phyloP scores from a whole-genome alignment of 108 stramenopile genomes.

The Stephanodiscus triporus region DNA sequence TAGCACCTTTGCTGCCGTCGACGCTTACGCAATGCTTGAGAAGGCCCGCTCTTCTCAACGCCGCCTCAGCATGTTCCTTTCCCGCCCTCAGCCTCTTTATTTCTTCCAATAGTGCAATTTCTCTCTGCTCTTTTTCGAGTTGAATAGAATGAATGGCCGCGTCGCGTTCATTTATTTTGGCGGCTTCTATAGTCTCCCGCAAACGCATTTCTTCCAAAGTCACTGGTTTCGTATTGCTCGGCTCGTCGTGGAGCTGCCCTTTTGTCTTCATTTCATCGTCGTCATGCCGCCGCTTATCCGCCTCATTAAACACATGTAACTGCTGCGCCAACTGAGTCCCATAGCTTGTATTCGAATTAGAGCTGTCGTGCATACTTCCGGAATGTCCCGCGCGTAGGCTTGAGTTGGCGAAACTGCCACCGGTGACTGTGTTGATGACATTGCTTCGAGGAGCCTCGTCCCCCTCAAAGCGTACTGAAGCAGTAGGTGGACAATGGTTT shows the following conservation, averaged over 20 bases:
- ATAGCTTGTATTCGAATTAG: conserved; percentile 9
- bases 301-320: conserved; percentile 1
- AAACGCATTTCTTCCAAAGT: neutral
- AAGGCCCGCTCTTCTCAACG: neutral
- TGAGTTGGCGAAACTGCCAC: too few relatives aligned
- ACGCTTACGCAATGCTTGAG: neutral
- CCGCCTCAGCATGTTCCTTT: conserved; percentile 17
- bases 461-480: neutral
- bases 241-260: neutral
- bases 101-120: conserved; percentile 7
- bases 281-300: neutral
- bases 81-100: conserved; percentile 5
- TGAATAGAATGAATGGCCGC: neutral
- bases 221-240: neutral
- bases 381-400: neutral
- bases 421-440: too few relatives aligned
- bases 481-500: too few relatives aligned
- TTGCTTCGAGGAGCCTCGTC: neutral
- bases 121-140: conserved; percentile 1
- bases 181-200: neutral
- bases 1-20: neutral
- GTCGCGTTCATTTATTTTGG: neutral
- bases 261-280: neutral
- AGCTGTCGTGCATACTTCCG: neutral
- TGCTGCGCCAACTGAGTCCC: conserved; percentile 11